Percentiles rank a stretch among this genome's conserved stretches.
Evolutionary conservation across 306 rosid species (phyloP).

Genomic region (Gastrolobium bilobum): DNA sequence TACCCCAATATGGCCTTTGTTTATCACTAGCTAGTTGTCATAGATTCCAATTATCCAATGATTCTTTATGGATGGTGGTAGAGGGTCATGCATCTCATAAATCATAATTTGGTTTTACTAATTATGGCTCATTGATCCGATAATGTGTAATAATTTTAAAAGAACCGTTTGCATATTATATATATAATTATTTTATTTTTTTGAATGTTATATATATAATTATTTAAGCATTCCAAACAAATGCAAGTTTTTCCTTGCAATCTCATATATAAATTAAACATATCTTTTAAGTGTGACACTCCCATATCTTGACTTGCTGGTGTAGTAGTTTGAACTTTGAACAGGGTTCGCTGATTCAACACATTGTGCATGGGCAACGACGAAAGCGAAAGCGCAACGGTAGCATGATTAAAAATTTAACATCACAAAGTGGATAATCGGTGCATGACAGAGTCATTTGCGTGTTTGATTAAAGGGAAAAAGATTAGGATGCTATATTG

Average conservation of each 20-base stretch:
- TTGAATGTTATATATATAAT: no score
- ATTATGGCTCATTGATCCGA: constrained; percentile 13
- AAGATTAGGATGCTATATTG: constrained; percentile 23
- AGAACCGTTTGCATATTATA: not conserved
- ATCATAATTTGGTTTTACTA: constrained; percentile 39
- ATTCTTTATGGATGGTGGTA: constrained; percentile 39
- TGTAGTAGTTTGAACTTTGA: constrained; percentile 51
- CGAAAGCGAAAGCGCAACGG: constrained; percentile 62
- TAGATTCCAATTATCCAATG: constrained; percentile 41
- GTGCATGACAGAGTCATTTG: constrained; percentile 42
- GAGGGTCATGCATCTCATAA: constrained; percentile 19
- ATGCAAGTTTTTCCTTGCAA: constrained; percentile 13
- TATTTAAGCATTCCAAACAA: constrained; percentile 1
- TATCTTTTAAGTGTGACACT: constrained; percentile 42
- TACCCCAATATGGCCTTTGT: constrained; percentile 20
- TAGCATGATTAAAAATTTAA: constrained; percentile 32
- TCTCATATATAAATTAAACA: constrained; percentile 23
- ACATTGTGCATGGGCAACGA: constrained; percentile 37
- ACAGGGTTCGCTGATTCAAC: constrained; percentile 33
- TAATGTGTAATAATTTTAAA: not conserved
- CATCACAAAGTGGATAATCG: constrained; percentile 27
- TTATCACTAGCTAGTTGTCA: constrained; percentile 40
- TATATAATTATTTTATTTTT: not conserved
- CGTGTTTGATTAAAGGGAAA: constrained; percentile 24
- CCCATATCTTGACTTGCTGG: constrained; percentile 42